A percentile compares a stretch with the other conserved stretches of the same genome.
Evolutionary conservation across 2,329 filamentous ascomycete genomes (phyloP).

Genomic region (Pezicula rhizophila): DNA sequence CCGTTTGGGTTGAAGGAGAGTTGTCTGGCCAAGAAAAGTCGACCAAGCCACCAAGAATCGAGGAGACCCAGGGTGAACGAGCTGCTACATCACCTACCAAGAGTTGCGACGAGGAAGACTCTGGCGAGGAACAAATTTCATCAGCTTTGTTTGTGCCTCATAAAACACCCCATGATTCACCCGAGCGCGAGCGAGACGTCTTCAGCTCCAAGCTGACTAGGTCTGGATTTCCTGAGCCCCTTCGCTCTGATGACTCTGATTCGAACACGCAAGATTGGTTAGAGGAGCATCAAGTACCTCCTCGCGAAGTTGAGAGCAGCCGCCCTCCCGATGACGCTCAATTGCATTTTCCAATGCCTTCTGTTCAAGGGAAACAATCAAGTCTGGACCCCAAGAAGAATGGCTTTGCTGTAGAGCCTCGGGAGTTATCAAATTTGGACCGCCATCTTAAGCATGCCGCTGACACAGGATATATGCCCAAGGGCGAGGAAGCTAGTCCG

Average conservation of each 20-base stretch:
- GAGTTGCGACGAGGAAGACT: conserved; percentile 43
- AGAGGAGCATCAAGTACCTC: conserved; percentile 25
- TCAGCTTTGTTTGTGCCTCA: conserved; percentile 79
- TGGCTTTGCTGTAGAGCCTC: conserved; percentile 1
- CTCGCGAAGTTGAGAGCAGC: conserved; percentile 30
- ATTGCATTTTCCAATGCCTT: conserved; percentile 8
- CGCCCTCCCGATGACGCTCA: conserved; percentile 12
- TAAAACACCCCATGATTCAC: conserved; percentile 44
- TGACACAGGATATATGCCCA: conserved; percentile 18
- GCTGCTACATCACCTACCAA: conserved; percentile 12
- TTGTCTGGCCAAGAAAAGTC: background rate
- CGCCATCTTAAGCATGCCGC: conserved; percentile 14
- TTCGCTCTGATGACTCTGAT: conserved; percentile 18
- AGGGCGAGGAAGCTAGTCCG: conserved; percentile 18
- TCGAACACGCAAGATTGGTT: conserved; percentile 25
- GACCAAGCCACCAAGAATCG: background rate
- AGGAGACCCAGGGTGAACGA: conserved; percentile 34
- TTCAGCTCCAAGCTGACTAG: conserved; percentile 4
- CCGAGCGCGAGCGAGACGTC: conserved; percentile 25
- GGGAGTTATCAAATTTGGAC: conserved; percentile 8
- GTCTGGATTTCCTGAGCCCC: conserved; percentile 6
- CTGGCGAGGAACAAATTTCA: conserved; percentile 80
- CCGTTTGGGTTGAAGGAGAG: conserved; percentile 4
- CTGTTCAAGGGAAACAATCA: conserved; percentile 20
- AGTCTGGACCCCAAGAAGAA: conserved; percentile 14